Evolutionary conservation across 495 filamentous ascomycete genomes (phyloP).

Genomic region (Neurospora hispaniola): DNA sequence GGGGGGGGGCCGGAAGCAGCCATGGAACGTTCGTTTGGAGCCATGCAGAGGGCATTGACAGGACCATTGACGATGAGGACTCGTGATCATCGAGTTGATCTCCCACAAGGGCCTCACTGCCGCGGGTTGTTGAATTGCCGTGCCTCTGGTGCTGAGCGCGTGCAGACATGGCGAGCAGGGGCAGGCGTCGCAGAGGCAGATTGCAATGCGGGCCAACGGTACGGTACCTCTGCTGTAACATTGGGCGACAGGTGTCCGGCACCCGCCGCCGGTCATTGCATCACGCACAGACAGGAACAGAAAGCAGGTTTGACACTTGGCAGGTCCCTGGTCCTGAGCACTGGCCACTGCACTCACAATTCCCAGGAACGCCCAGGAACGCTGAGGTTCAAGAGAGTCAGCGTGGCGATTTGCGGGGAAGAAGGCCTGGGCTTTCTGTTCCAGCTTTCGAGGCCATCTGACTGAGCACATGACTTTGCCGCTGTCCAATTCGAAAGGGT

Average conservation of each 20-base stretch:
- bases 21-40: not conserved
- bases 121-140: conserved; percentile 1
- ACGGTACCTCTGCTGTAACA: not conserved
- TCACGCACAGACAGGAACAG: not conserved
- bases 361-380: not conserved
- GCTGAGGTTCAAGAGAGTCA: not conserved
- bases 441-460: not conserved
- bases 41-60: not conserved
- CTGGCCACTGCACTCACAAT: not conserved
- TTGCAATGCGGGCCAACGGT: conserved; percentile 9
- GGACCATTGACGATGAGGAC: conserved; percentile 11
- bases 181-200: not conserved
- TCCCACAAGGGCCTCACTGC: conserved; percentile 2
- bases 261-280: conserved; percentile 2
- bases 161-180: not conserved
- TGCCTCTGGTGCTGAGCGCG: not conserved
- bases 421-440: conserved; percentile 8
- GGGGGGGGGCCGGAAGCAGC: conserved; percentile 1
- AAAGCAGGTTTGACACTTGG: conserved; percentile 2
- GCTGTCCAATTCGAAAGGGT: not conserved
- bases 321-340: not conserved
- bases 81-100: conserved; percentile 18
- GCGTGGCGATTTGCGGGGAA: conserved; percentile 27
- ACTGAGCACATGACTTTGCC: conserved; percentile 19
- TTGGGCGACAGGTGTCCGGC: not conserved